Conservation (phyloP, 73 alveolate genomes). For the Symbiodinium natans region DNA sequence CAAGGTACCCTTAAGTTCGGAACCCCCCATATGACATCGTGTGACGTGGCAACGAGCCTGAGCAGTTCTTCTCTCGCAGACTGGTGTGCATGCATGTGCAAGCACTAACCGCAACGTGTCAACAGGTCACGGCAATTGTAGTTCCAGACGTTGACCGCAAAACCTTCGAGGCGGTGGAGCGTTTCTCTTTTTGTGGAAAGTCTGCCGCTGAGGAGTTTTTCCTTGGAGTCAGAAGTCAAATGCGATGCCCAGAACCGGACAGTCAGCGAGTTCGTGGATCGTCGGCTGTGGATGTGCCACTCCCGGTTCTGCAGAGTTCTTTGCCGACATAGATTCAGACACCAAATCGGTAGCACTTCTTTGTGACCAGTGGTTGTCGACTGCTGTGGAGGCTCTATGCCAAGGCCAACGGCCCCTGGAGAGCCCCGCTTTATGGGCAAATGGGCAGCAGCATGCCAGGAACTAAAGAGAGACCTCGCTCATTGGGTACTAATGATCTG, state of each 20-base stretch:
- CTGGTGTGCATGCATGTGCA: no score
- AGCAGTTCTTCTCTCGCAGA: no score
- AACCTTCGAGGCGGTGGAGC: conserved; percentile 15
- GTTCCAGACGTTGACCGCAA: conserved; percentile 27
- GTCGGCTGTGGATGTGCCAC: background rate
- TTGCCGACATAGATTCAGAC: no score
- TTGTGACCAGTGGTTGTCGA: background rate
- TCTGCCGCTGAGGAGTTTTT: no score
- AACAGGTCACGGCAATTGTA: conserved; percentile 34
- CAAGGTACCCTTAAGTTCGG: no score
- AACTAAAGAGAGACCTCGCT: background rate
- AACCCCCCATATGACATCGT: no score
- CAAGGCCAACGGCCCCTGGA: conserved; percentile 44
- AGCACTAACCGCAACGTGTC: no score
- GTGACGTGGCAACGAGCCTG: no score
- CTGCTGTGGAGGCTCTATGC: conserved; percentile 27
- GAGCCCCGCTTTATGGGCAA: conserved; percentile 42
- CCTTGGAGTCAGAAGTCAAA: no score
- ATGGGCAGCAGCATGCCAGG: conserved; percentile 74
- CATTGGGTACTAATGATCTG: no score
- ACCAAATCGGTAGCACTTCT: no score
- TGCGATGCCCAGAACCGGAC: background rate
- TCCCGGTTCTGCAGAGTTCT: background rate
- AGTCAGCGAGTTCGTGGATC: background rate
- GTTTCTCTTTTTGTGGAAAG: no score